Conservation (phyloP, 805 yeast genomes). For the Candida parachauliodes region DNA sequence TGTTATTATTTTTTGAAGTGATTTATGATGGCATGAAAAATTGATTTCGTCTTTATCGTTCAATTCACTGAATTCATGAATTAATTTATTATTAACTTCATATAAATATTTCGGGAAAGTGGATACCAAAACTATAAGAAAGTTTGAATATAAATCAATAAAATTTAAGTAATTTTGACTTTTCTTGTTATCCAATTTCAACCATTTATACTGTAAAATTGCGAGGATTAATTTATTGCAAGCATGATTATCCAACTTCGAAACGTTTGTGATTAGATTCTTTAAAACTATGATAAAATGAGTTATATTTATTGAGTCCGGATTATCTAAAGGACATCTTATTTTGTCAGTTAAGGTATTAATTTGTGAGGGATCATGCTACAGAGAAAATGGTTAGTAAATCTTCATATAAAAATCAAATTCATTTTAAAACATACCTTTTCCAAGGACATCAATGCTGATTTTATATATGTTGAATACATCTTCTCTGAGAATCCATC, state of each 20-base stretch:
- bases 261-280: conserved; percentile 59
- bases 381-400: conserved; percentile 8
- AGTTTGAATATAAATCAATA: conserved; percentile 58
- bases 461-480: conserved; percentile 48
- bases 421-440: conserved; percentile 32
- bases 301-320: conserved; percentile 50
- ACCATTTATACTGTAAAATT: conserved; percentile 65
- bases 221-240: conserved; percentile 55
- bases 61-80: conserved; percentile 49
- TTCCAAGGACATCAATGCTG: conserved; percentile 70
- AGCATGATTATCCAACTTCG: conserved; percentile 58
- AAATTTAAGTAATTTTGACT: conserved; percentile 24
- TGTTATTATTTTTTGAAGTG: conserved; percentile 59
- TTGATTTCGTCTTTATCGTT: conserved; percentile 6
- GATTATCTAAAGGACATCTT: conserved; percentile 45
- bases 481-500: conserved; percentile 21
- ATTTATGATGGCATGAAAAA: conserved; percentile 49
- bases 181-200: conserved; percentile 26
- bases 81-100: conserved; percentile 70
- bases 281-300: conserved; percentile 56
- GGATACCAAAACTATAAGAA: conserved; percentile 74
- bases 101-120: conserved; percentile 88
- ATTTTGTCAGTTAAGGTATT: conserved; percentile 61
- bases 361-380: conserved; percentile 51
- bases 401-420: background rate